Percentiles rank a stretch among this genome's conserved stretches.
These are phyloP conservation scores for Aurantiochytrium sp. DNA, from an alignment of 108 stramenopile genomes.

Conservation along the genomic window DNA sequence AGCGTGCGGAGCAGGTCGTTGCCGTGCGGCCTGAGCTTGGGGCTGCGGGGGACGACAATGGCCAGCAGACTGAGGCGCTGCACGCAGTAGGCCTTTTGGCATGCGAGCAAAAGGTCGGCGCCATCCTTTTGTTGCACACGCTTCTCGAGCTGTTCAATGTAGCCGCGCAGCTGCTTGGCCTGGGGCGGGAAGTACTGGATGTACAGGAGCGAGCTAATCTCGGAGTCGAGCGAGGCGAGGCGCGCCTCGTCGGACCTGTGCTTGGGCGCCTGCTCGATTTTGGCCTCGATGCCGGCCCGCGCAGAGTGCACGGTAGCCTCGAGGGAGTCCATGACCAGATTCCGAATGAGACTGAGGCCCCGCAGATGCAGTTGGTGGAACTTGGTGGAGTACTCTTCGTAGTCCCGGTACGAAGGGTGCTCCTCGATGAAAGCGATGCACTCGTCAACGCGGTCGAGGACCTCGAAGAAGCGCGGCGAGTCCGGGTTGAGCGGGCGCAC, in stretches of 20 bases:
- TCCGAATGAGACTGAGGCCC: conserved; percentile 27
- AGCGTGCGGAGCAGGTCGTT: not conserved
- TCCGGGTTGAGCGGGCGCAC: conserved; percentile 1
- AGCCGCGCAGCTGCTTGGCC: not conserved
- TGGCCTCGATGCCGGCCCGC: conserved; percentile 14
- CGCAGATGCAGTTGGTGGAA: conserved; percentile 20
- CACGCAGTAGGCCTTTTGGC: not conserved
- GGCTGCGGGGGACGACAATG: not conserved
- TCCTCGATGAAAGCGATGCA: conserved; percentile 27
- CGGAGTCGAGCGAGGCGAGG: not conserved
- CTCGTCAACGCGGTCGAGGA: conserved; percentile 6
- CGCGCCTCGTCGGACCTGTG: not conserved
- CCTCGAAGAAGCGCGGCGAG: not conserved
- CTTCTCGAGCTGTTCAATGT: conserved; percentile 9
- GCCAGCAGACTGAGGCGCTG: not conserved
- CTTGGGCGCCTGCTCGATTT: not conserved
- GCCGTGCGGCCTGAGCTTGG: not conserved
- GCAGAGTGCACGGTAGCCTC: not conserved
- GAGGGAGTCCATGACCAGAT: conserved; percentile 17
- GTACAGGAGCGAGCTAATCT: not conserved
- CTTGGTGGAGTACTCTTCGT: conserved; percentile 26
- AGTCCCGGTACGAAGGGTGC: not conserved
- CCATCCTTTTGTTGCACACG: conserved; percentile 16
- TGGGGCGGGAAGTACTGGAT: not conserved
- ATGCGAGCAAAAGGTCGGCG: not conserved